phyloP scores from a whole-genome alignment of 164 flowering plant genomes.

The Vitis amurensis region DNA sequence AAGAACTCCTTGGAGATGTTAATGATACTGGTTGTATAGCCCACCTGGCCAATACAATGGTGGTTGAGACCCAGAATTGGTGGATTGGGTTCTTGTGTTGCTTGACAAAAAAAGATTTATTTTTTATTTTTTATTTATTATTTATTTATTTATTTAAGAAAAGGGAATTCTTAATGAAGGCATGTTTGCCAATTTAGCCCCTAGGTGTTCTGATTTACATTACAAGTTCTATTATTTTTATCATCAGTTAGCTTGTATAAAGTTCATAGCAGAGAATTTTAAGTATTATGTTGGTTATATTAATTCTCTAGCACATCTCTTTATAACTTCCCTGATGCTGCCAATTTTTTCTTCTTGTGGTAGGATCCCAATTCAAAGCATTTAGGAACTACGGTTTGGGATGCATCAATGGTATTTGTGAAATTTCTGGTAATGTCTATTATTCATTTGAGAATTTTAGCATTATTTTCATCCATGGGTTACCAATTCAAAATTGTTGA shows the following conservation, averaged over 20 bases:
- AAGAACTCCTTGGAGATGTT: too few species aligned
- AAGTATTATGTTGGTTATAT: neutral
- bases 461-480: neutral
- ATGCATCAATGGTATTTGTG: conserved; percentile 87
- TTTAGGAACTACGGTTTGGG: conserved; percentile 98
- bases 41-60: too few species aligned
- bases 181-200: neutral
- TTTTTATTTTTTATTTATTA: too few species aligned
- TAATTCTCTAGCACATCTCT: neutral
- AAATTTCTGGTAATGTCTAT: conserved; percentile 66
- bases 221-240: neutral
- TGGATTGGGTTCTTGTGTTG: too few species aligned
- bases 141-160: too few species aligned
- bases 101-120: too few species aligned
- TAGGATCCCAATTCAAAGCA: conserved; percentile 98
- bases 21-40: too few species aligned
- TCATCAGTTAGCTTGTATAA: neutral
- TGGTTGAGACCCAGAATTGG: too few species aligned
- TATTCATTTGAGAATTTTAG: neutral
- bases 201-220: neutral
- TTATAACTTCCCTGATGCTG: neutral
- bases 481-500: neutral
- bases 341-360: conserved; percentile 3
- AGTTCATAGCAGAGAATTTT: neutral
- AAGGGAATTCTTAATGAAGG: neutral